phyloP scores from a whole-genome alignment of 2,329 filamentous ascomycete species.

The Fusarium bactridioides region DNA sequence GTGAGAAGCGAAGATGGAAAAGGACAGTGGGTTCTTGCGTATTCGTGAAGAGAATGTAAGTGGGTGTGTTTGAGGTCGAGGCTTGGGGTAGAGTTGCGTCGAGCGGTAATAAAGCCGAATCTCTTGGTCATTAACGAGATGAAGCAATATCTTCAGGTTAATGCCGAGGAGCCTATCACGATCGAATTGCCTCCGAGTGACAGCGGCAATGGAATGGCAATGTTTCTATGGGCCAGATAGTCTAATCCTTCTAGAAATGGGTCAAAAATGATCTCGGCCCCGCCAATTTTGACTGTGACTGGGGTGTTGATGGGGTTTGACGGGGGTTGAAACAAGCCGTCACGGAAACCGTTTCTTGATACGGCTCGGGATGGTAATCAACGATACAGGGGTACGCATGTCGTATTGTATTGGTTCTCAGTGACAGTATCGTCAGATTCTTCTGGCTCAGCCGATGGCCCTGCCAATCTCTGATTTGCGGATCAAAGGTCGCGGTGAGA shows the following conservation, averaged over 20 bases:
- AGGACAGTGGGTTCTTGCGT: conserved; percentile 17
- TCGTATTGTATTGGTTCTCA: background rate
- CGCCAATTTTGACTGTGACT: conserved; percentile 20
- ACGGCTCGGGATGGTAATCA: conserved; percentile 21
- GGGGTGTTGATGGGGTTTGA: conserved; percentile 13
- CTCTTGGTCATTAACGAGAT: conserved; percentile 14
- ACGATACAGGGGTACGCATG: conserved; percentile 12
- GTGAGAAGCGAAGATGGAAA: conserved; percentile 26
- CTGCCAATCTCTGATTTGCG: conserved; percentile 60
- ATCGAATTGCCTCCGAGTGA: background rate
- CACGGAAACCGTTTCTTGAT: conserved; percentile 27
- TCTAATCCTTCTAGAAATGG: conserved; percentile 13
- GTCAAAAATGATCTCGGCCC: conserved; percentile 31
- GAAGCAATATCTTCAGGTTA: conserved; percentile 15
- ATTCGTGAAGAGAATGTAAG: conserved; percentile 19
- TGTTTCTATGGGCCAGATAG: conserved; percentile 1
- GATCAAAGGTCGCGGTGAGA: conserved; percentile 59
- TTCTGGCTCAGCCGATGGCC: conserved; percentile 58
- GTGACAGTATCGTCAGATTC: conserved; percentile 12
- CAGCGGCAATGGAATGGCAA: background rate
- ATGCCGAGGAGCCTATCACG: conserved; percentile 25
- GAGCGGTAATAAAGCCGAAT: background rate
- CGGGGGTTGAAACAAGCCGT: conserved; percentile 36
- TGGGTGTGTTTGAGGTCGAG: background rate
- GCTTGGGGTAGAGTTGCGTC: background rate